Conservation (phyloP, 129 eudicot species). For the Saposhnikovia divaricata region DNA sequence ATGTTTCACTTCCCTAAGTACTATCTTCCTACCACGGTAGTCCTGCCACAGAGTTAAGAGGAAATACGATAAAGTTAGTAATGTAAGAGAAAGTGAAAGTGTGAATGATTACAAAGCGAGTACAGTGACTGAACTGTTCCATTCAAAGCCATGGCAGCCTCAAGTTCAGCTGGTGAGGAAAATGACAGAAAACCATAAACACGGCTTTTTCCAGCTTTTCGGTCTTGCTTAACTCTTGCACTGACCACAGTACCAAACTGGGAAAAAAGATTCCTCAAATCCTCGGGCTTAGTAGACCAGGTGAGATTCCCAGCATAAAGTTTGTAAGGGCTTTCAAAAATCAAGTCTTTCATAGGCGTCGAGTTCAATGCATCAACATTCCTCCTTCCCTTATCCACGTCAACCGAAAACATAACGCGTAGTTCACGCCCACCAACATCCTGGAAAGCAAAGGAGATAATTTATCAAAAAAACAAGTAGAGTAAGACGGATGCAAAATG, state of each 20-base stretch:
- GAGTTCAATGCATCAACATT: constrained; percentile 26
- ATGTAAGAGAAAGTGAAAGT: not conserved
- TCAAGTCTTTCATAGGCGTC: constrained; percentile 23
- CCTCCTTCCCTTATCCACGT: constrained; percentile 23
- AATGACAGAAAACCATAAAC: constrained; percentile 43
- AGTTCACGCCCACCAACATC: constrained; percentile 48
- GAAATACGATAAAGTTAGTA: not conserved
- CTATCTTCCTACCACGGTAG: constrained; percentile 31
- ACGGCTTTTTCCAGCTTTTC: constrained; percentile 39
- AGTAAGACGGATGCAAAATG: too few species aligned
- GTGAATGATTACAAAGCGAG: not conserved
- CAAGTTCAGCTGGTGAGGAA: constrained; percentile 34
- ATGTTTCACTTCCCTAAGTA: constrained; percentile 31
- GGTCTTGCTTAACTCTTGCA: constrained; percentile 39
- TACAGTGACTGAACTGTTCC: constrained; percentile 31
- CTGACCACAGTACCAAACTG: constrained; percentile 43
- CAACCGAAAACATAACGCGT: constrained; percentile 36
- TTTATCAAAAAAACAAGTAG: not conserved
- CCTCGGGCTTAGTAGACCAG: constrained; percentile 42
- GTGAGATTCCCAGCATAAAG: constrained; percentile 42
- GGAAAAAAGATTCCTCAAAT: constrained; percentile 31
- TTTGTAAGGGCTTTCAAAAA: constrained; percentile 37
- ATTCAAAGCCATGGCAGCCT: constrained; percentile 39
- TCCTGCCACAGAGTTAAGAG: constrained; percentile 21
- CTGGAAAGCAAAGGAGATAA: constrained; percentile 1